Conservation (phyloP, 768 basidiomycete species). For the Nevesoporus exiguus region DNA sequence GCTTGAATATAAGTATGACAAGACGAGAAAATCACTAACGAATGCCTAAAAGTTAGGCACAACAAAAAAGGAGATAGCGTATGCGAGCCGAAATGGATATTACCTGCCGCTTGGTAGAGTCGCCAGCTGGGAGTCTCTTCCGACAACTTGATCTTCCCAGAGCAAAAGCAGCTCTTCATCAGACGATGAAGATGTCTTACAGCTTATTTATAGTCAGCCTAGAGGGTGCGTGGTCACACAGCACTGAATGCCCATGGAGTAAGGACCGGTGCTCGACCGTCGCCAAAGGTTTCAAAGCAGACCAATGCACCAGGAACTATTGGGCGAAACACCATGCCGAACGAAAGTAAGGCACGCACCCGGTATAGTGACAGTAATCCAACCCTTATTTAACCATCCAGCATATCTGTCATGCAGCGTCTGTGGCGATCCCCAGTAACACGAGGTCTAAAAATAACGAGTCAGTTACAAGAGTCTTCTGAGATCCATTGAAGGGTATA, state of each 20-base stretch:
- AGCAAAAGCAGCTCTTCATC: constrained; percentile 69
- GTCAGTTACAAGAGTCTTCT: background rate
- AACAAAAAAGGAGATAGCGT: no score
- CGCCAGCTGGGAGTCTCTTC: constrained; percentile 52
- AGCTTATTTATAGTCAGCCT: constrained; percentile 79
- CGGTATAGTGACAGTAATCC: constrained; percentile 63
- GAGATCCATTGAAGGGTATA: constrained; percentile 30
- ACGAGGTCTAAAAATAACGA: background rate
- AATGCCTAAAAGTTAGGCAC: no score
- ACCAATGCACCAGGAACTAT: constrained; percentile 28
- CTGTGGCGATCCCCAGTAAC: constrained; percentile 56
- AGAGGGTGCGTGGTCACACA: constrained; percentile 16
- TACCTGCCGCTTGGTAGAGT: no score
- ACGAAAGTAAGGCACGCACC: constrained; percentile 33
- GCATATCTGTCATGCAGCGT: constrained; percentile 69
- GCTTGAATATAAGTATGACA: no score
- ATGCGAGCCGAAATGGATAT: no score
- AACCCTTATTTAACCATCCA: constrained; percentile 67
- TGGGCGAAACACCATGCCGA: background rate
- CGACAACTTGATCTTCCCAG: constrained; percentile 69
- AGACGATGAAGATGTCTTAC: constrained; percentile 65
- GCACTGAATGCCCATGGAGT: background rate
- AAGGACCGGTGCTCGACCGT: constrained; percentile 70
- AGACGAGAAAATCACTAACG: no score
- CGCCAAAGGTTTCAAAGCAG: constrained; percentile 73